Base-by-base conservation (phyloP, 768 basidiomycete species). In the Phallus indusiatus region DNA sequence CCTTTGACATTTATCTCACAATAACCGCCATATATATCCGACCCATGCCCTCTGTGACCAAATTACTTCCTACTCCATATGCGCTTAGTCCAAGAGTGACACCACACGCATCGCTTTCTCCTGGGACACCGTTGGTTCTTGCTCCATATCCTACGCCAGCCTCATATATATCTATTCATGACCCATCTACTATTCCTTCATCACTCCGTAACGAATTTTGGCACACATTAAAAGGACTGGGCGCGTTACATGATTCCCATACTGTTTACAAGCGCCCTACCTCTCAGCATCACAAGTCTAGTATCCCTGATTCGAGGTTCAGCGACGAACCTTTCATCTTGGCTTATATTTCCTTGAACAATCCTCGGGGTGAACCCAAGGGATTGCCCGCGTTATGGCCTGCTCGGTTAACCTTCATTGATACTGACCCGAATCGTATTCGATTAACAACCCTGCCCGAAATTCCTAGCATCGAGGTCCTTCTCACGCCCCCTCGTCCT, bases 361-460 rank as follows among this genome's bases (percentile, higher is more conserved):
- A 88, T 65, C 83, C 79, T 62, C 87, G 86, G 63, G 87, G 86
- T 34, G 88, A 90, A 67, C 86, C 88, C 63, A 90, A 89, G 64
- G 88, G 88, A 0, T 72, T 88, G 33, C 74, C 79, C n/a, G 73
- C 86, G 53, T 81, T 90, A 62, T 91, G 88, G 75, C 89, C 90
- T 1, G 70, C 78, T 1, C 70, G 74, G 1, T 78, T 91, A 64
- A 61, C 69, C 74, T 16, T 64, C 71, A 50, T 67, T 75, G 57
- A 67, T 69, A 21, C 68, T 70, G 56, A 53, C 62, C 10, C 75
- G 75, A 63, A 71, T 52, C 74, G 76, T 8, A 69, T 72, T 10
- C 73, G 75, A 17, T 74, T 87, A 37, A 68, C 78, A 18, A 75
- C 79, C 64, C 74, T 87, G 42, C 88, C 87, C 8, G 81, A 82